Percentiles rank a stretch among this genome's conserved stretches.
phyloP scores from a whole-genome alignment of 805 yeast genomes.

The Wickerhamiella qilinensis region DNA sequence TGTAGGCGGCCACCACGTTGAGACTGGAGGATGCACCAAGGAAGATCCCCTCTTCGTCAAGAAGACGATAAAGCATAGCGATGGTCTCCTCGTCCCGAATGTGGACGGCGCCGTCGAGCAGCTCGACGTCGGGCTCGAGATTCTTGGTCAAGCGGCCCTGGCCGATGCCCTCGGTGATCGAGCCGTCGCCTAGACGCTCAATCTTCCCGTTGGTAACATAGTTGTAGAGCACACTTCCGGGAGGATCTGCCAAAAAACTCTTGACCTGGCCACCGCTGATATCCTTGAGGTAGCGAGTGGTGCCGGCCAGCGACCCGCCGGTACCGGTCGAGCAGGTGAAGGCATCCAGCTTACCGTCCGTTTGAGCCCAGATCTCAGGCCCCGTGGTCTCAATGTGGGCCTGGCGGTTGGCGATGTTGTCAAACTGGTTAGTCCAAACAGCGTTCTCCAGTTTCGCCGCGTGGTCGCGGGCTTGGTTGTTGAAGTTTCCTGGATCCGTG shows the following conservation, averaged over 20 bases:
- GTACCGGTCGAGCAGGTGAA: conserved; percentile 88
- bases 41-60: conserved; percentile 82
- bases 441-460: conserved; percentile 66
- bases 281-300: conserved; percentile 59
- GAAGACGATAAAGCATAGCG: conserved; percentile 63
- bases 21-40: conserved; percentile 84
- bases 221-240: conserved; percentile 74
- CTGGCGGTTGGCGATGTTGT: conserved; percentile 72
- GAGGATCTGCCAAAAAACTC: conserved; percentile 77
- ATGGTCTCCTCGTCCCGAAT: conserved; percentile 71
- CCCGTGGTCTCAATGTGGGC: conserved; percentile 85
- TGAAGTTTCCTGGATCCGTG: conserved; percentile 69
- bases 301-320: conserved; percentile 85
- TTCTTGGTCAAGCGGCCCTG: conserved; percentile 87
- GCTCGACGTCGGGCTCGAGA: conserved; percentile 50
- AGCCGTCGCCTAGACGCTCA: conserved; percentile 54
- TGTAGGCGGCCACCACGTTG: conserved; percentile 77
- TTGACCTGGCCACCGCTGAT: conserved; percentile 45
- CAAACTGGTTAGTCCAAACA: conserved; percentile 88
- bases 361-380: conserved; percentile 81
- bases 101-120: conserved; percentile 65
- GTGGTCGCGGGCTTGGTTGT: conserved; percentile 73
- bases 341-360: conserved; percentile 62
- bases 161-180: conserved; percentile 93
- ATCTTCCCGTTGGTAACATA: conserved; percentile 59